Conservation (phyloP, 208 protist genomes). For the Leishmania major region DNA sequence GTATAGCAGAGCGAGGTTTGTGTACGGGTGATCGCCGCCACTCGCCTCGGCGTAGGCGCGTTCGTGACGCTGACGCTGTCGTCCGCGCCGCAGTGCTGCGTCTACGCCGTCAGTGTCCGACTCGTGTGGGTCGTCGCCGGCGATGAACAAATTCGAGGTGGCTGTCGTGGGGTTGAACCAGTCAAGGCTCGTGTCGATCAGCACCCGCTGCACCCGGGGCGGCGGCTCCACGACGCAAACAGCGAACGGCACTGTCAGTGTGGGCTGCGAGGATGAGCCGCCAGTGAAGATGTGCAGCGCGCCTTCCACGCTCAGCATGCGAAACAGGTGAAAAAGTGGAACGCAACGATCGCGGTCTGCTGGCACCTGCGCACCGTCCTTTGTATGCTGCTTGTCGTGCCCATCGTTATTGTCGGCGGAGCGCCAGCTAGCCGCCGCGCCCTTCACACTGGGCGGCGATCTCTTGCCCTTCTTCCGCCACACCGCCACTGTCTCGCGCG, state of each 20-base stretch:
- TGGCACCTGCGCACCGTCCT: neutral
- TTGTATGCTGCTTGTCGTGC: neutral
- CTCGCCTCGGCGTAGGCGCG: slow-evolving; percentile 80
- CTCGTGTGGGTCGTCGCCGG: slow-evolving; percentile 89
- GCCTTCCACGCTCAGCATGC: slow-evolving; percentile 6
- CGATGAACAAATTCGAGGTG: slow-evolving; percentile 70
- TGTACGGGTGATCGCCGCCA: slow-evolving; percentile 96
- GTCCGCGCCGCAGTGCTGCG: neutral
- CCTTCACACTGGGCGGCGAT: neutral
- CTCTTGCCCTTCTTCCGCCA: neutral
- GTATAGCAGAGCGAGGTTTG: slow-evolving; percentile 92
- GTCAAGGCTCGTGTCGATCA: slow-evolving; percentile 96
- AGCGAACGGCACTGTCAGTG: slow-evolving; percentile 34
- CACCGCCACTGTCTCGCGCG: neutral
- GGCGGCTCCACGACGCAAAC: slow-evolving; percentile 65
- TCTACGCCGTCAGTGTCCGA: neutral
- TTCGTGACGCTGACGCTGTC: neutral
- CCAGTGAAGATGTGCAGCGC: slow-evolving; percentile 12
- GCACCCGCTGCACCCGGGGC: slow-evolving; percentile 73
- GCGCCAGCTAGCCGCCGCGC: neutral
- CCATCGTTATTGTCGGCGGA: neutral
- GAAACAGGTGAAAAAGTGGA: slow-evolving; percentile 24
- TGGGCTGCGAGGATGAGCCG: neutral
- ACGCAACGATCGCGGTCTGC: neutral
- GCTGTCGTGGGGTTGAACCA: slow-evolving; percentile 88